phyloP scores from a whole-genome alignment of 495 filamentous ascomycete species.

The Aspergillus panamensis region DNA sequence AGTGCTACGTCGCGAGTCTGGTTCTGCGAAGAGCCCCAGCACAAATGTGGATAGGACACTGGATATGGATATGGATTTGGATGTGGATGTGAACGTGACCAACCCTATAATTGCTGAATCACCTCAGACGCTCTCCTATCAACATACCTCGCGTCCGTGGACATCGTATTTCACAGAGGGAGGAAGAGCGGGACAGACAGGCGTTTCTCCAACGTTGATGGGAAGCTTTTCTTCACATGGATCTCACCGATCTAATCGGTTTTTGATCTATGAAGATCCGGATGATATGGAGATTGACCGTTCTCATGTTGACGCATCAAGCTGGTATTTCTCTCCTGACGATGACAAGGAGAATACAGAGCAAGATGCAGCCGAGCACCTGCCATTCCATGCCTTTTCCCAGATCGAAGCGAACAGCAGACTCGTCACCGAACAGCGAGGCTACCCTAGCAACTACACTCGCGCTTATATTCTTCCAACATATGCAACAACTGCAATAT shows the following conservation, averaged over 20 bases:
- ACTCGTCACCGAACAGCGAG: neutral
- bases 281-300: constrained; percentile 4
- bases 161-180: neutral
- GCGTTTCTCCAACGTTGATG: neutral
- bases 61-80: neutral
- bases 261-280: constrained; percentile 26
- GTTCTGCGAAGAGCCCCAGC: neutral
- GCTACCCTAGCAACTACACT: neutral
- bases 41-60: neutral
- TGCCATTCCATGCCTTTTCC: neutral
- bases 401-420: neutral
- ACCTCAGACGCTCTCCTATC: neutral
- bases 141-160: neutral
- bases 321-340: constrained; percentile 12
- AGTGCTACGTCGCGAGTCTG: neutral
- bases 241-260: neutral
- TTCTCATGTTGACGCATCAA: neutral
- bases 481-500: neutral
- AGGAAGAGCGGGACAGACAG: neutral
- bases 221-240: neutral
- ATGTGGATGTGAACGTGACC: neutral
- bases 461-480: neutral
- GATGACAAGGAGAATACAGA: constrained; percentile 21
- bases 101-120: neutral
- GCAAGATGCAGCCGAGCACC: neutral